Evolutionary conservation across 371 early-diverging fungal species (phyloP).

Genomic region (Zancudomyces culisetae): DNA sequence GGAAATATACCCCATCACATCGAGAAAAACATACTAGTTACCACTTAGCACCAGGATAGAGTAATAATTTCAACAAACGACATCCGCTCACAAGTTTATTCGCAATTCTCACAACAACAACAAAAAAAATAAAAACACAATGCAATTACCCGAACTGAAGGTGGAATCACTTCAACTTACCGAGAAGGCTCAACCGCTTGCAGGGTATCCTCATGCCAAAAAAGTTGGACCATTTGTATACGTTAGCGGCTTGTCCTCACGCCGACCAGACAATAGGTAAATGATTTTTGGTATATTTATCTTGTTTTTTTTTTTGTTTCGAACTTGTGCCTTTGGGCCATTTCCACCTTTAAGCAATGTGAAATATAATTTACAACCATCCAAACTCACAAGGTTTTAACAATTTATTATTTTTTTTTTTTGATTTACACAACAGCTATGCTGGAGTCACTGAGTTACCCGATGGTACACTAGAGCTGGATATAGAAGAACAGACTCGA

Average conservation of each 20-base stretch:
- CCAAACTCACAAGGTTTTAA: not conserved
- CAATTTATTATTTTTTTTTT: not conserved
- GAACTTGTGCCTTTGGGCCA: not conserved
- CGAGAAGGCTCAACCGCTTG: slow-evolving; percentile 11
- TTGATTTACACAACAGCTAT: slow-evolving; percentile 4
- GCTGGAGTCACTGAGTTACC: slow-evolving; percentile 20
- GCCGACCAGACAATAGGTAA: slow-evolving; percentile 22
- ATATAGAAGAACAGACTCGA: slow-evolving; percentile 22
- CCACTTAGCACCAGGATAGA: too few species aligned
- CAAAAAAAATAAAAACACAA: too few species aligned
- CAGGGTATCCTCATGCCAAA: slow-evolving; percentile 29
- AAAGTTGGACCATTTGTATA: slow-evolving; percentile 18
- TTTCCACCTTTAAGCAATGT: not conserved
- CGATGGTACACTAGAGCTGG: slow-evolving; percentile 20
- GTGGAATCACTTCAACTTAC: not conserved
- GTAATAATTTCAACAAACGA: too few species aligned
- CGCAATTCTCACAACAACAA: too few species aligned
- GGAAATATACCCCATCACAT: too few species aligned
- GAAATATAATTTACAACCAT: not conserved
- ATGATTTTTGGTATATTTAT: not conserved
- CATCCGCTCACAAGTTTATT: too few species aligned
- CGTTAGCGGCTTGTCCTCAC: slow-evolving; percentile 24
- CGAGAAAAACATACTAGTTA: too few species aligned
- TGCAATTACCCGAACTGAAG: not conserved
- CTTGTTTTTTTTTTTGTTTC: too few species aligned